These are phyloP conservation scores for Draba incana DNA, from an alignment of 345 rosid species.

Conservation along the genomic window DNA sequence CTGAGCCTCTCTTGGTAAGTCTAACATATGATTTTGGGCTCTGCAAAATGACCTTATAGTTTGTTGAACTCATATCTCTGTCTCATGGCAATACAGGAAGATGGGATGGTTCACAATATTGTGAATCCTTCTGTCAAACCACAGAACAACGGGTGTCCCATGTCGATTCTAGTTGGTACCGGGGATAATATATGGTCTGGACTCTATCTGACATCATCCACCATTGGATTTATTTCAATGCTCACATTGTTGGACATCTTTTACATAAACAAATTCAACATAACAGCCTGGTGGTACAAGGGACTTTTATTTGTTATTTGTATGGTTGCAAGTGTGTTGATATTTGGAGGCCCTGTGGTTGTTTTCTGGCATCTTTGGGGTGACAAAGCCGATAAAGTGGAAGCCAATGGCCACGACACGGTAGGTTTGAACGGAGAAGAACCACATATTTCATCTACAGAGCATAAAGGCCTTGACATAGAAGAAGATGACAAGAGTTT, in stretches of 20 bases:
- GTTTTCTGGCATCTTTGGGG: slow-evolving; percentile 79
- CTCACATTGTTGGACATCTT: slow-evolving; percentile 51
- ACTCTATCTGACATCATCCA: slow-evolving; percentile 56
- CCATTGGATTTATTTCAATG: slow-evolving; percentile 58
- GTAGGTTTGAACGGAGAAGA: slow-evolving; percentile 17
- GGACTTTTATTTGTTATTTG: slow-evolving; percentile 68
- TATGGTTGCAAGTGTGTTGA: slow-evolving; percentile 64
- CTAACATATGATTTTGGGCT: slow-evolving; percentile 1
- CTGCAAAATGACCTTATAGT: neutral
- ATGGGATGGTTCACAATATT: slow-evolving; percentile 49
- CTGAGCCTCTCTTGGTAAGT: slow-evolving; percentile 69
- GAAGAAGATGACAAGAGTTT: slow-evolving; percentile 33
- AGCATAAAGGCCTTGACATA: slow-evolving; percentile 11
- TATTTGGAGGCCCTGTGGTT: slow-evolving; percentile 73
- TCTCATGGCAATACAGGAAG: slow-evolving; percentile 62
- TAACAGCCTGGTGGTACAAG: slow-evolving; percentile 81
- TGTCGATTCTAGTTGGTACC: slow-evolving; percentile 81
- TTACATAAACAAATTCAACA: slow-evolving; percentile 59
- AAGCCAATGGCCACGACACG: slow-evolving; percentile 27
- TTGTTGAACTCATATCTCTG: slow-evolving; percentile 5
- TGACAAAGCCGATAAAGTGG: slow-evolving; percentile 28
- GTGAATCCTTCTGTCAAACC: slow-evolving; percentile 42
- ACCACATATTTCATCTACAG: slow-evolving; percentile 13
- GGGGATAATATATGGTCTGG: slow-evolving; percentile 81
- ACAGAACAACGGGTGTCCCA: slow-evolving; percentile 47